A percentile compares a stretch with the other conserved stretches of the same genome.
These are phyloP conservation scores for Gigaspora rosea DNA, from an alignment of 192 early-diverging fungal species.

Conservation along the genomic window DNA sequence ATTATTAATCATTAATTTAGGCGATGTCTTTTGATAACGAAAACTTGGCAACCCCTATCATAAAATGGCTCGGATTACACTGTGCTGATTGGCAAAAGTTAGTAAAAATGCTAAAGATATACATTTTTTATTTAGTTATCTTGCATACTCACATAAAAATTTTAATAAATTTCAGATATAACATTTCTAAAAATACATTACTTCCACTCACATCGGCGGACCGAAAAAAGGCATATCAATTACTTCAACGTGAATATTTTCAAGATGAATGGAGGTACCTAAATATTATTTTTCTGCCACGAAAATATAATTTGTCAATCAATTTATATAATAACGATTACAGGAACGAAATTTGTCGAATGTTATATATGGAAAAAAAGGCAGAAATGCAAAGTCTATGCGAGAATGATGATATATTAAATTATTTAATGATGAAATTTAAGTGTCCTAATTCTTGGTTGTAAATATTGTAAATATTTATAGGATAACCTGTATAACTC, in stretches of 20 bases:
- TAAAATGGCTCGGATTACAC: slow-evolving; percentile 25
- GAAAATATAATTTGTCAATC: not conserved
- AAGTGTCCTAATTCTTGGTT: not conserved
- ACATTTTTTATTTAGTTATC: not conserved
- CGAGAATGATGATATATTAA: not conserved
- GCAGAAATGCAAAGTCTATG: slow-evolving; percentile 28
- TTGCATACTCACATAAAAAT: not conserved
- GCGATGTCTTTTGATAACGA: slow-evolving; percentile 30
- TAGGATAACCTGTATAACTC: no score
- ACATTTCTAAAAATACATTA: slow-evolving; percentile 16
- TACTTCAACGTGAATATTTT: slow-evolving; percentile 18
- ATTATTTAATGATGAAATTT: slow-evolving; percentile 7
- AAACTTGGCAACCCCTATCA: slow-evolving; percentile 11
- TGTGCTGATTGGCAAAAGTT: slow-evolving; percentile 17
- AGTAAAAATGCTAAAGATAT: not conserved
- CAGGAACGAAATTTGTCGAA: slow-evolving; percentile 11
- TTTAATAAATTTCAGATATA: slow-evolving; percentile 12
- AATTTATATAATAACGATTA: not conserved
- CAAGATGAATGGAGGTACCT: slow-evolving; percentile 16
- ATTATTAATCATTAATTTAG: slow-evolving; percentile 2
- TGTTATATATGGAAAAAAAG: slow-evolving; percentile 6
- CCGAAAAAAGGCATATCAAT: slow-evolving; percentile 17
- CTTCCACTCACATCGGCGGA: slow-evolving; percentile 6
- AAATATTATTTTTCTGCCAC: not conserved
- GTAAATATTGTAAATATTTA: not conserved